A percentile compares a stretch with the other conserved stretches of the same genome.
phyloP scores from a whole-genome alignment of 805 yeast species.

The Barnettozyma siamensis region DNA sequence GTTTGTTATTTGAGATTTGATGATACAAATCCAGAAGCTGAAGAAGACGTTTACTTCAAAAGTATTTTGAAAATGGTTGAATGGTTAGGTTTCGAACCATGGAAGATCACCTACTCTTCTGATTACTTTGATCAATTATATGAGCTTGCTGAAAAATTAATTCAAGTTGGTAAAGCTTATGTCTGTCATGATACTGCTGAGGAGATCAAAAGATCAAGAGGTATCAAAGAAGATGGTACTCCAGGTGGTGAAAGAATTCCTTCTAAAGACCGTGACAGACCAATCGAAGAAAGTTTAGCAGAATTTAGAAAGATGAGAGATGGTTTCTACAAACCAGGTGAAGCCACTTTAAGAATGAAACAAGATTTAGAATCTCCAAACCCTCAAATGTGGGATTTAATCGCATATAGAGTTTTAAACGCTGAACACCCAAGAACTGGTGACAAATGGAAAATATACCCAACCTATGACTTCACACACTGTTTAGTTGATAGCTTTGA shows the following conservation, averaged over 20 bases:
- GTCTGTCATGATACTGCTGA: constrained; percentile 93
- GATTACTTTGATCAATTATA: constrained; percentile 91
- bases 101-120: constrained; percentile 91
- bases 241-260: constrained; percentile 90
- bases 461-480: constrained; percentile 98
- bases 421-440: constrained; percentile 97
- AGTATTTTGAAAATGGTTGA: constrained; percentile 78
- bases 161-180: constrained; percentile 68
- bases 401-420: constrained; percentile 90
- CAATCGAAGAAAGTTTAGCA: constrained; percentile 65
- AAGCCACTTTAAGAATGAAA: constrained; percentile 94
- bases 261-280: constrained; percentile 67
- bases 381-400: constrained; percentile 99
- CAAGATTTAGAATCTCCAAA: constrained; percentile 85
- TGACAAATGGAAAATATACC: constrained; percentile 94
- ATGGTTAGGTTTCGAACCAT: constrained; percentile 94
- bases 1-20: constrained; percentile 89
- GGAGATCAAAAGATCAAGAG: constrained; percentile 85
- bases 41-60: constrained; percentile 84
- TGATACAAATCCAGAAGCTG: constrained; percentile 99
- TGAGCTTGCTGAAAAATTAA: constrained; percentile 79
- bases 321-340: constrained; percentile 83
- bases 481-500: constrained; percentile 97
- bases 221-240: constrained; percentile 85
- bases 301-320: constrained; percentile 91